Percentiles rank a stretch among this genome's conserved stretches.
Evolutionary conservation across 208 protist species (phyloP).

Genomic region (Balamuthia mandrillaris): DNA sequence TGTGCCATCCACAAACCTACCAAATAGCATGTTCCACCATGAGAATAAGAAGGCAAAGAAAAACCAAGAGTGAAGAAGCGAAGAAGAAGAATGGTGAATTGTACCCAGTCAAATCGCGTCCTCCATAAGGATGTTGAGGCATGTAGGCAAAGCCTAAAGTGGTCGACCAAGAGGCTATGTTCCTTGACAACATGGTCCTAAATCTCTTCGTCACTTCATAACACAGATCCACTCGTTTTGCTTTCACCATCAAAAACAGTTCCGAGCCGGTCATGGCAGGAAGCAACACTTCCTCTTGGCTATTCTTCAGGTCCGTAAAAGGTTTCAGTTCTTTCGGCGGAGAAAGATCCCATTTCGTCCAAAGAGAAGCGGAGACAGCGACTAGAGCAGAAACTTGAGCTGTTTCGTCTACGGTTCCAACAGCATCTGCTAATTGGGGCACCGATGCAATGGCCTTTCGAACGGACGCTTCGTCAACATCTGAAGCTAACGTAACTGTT

Average conservation of each 20-base stretch:
- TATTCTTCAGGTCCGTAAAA: neutral
- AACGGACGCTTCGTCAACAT: neutral
- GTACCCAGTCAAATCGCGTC: neutral
- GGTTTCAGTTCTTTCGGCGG: slow-evolving; percentile 20
- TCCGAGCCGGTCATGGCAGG: neutral
- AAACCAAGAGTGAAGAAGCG: too few species aligned
- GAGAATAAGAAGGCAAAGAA: neutral
- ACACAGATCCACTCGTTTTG: neutral
- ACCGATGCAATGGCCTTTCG: neutral
- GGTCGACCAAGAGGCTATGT: neutral
- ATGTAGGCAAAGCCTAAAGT: neutral
- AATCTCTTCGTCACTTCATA: neutral
- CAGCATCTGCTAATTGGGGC: neutral
- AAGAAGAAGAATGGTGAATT: neutral
- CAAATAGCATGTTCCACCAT: neutral
- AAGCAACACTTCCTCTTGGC: neutral
- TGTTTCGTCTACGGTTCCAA: neutral
- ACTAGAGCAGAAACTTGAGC: neutral
- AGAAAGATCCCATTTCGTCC: neutral
- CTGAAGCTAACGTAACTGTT: neutral
- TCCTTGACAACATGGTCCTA: neutral
- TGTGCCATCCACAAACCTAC: slow-evolving; percentile 24
- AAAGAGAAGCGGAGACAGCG: neutral
- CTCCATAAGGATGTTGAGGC: neutral
- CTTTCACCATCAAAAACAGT: neutral